Percentiles rank a stretch among this genome's conserved stretches.
These are phyloP conservation scores for Wilcoxina mikolae DNA, from an alignment of 495 filamentous ascomycete genomes.

Conservation along the genomic window DNA sequence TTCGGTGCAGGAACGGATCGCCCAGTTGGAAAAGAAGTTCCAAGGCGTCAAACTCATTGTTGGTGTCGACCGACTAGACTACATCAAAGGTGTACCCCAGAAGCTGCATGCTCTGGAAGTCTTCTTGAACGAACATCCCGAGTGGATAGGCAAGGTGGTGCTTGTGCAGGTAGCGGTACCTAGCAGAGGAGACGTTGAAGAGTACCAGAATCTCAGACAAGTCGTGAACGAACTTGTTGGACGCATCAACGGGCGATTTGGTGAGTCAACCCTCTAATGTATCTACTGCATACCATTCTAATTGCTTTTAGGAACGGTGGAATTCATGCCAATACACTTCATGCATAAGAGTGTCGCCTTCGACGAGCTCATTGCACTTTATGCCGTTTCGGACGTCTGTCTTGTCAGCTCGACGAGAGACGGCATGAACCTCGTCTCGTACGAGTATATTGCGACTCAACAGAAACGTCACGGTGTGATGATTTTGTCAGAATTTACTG, in stretches of 20 bases:
- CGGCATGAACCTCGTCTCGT: constrained; percentile 94
- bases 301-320: constrained; percentile 49
- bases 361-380: constrained; percentile 80
- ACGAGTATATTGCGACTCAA: constrained; percentile 89
- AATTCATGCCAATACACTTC: constrained; percentile 89
- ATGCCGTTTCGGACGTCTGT: constrained; percentile 79
- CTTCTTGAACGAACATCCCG: constrained; percentile 81
- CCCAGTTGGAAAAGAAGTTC: constrained; percentile 61
- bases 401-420: constrained; percentile 83
- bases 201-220: constrained; percentile 81
- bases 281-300: not conserved
- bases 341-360: constrained; percentile 67
- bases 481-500: constrained; percentile 85
- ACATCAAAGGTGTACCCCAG: constrained; percentile 92
- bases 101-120: constrained; percentile 84
- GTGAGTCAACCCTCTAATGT: constrained; percentile 28
- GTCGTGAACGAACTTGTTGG: constrained; percentile 86
- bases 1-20: constrained; percentile 64
- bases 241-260: constrained; percentile 84
- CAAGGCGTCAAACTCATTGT: constrained; percentile 80
- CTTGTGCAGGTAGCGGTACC: constrained; percentile 90
- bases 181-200: constrained; percentile 82
- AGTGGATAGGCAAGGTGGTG: constrained; percentile 80
- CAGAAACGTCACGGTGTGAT: constrained; percentile 69
- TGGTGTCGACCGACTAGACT: constrained; percentile 83